Evolutionary conservation across 2,329 filamentous ascomycete species (phyloP).

Genomic region (Fusarium brachygibbosum): DNA sequence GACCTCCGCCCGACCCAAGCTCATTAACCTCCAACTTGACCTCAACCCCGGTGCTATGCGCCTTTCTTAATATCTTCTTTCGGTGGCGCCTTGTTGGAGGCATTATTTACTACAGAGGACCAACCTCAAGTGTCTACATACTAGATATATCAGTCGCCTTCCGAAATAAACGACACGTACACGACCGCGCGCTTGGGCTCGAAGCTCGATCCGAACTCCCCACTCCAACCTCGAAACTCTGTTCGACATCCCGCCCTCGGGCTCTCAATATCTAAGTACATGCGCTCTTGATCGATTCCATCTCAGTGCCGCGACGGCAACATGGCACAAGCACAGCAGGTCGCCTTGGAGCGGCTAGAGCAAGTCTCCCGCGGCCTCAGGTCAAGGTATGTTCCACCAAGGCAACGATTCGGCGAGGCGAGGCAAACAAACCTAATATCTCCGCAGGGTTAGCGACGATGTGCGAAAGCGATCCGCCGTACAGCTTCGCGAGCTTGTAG

Average conservation of each 20-base stretch:
- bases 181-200: slow-evolving; percentile 29
- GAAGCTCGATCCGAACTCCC: slow-evolving; percentile 24
- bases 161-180: slow-evolving; percentile 26
- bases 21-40: slow-evolving; percentile 42
- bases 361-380: slow-evolving; percentile 67
- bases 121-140: not conserved
- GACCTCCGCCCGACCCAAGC: slow-evolving; percentile 46
- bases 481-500: slow-evolving; percentile 68
- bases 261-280: slow-evolving; percentile 43
- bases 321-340: slow-evolving; percentile 63
- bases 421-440: slow-evolving; percentile 32
- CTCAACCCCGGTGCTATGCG: slow-evolving; percentile 45
- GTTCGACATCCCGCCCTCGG: slow-evolving; percentile 12
- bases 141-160: not conserved
- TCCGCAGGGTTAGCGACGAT: slow-evolving; percentile 60
- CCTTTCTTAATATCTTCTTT: slow-evolving; percentile 37
- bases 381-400: slow-evolving; percentile 61
- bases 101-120: slow-evolving; percentile 8
- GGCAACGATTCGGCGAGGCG: not conserved
- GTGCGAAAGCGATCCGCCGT: slow-evolving; percentile 65
- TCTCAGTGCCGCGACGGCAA: slow-evolving; percentile 48
- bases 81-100: slow-evolving; percentile 36
- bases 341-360: slow-evolving; percentile 69
- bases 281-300: slow-evolving; percentile 47
- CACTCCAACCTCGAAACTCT: slow-evolving; percentile 18